Conservation (phyloP, 805 yeast species). For the Blastobotrys mokoenaii region DNA sequence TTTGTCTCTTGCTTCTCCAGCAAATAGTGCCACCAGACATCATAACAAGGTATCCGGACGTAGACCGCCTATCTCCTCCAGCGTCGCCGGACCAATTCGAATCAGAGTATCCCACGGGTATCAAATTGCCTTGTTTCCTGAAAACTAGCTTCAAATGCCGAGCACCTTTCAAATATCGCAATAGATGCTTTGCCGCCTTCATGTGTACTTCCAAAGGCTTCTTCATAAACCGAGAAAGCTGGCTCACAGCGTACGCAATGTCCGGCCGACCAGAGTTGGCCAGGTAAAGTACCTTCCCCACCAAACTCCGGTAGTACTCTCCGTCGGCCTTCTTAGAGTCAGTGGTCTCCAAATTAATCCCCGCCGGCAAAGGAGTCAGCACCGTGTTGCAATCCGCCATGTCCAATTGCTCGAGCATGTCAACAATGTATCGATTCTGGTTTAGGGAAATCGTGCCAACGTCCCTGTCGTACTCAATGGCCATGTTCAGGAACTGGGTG, state of each 20-base stretch:
- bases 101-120: background rate
- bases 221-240: too few species aligned
- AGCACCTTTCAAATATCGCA: too few species aligned
- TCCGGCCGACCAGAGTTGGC: background rate
- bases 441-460: background rate
- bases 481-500: background rate
- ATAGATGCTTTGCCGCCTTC: background rate
- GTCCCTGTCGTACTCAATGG: background rate
- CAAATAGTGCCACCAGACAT: background rate
- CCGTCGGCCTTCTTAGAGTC: too few species aligned
- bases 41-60: background rate
- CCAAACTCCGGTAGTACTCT: too few species aligned
- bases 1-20: background rate
- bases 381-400: background rate
- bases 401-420: background rate
- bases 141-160: too few species aligned
- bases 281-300: background rate
- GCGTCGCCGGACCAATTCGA: background rate
- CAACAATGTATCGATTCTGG: background rate
- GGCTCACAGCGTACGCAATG: background rate
- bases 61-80: background rate
- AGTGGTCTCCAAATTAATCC: background rate
- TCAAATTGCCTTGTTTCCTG: background rate
- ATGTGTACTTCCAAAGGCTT: background rate
- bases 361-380: background rate